Percentiles rank a stretch among this genome's conserved stretches.
These are phyloP conservation scores for Escallonia rubra DNA, from an alignment of 129 eudicot species.

Conservation along the genomic window DNA sequence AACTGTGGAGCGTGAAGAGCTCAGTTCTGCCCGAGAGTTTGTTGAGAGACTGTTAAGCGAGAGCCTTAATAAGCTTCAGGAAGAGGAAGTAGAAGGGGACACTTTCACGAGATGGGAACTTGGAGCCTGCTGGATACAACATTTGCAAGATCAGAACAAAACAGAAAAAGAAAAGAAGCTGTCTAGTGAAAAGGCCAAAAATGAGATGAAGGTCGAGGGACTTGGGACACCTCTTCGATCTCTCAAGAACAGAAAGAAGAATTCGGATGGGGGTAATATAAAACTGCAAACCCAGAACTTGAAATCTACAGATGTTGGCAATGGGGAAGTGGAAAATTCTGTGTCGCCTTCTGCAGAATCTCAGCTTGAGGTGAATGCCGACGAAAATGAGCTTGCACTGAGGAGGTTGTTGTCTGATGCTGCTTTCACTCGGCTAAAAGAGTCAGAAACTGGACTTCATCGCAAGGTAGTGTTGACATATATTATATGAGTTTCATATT, in stretches of 20 bases:
- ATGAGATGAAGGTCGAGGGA: slow-evolving; percentile 96
- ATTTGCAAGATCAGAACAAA: slow-evolving; percentile 95
- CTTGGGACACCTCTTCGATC: slow-evolving; percentile 91
- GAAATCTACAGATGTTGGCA: slow-evolving; percentile 31
- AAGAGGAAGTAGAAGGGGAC: slow-evolving; percentile 51
- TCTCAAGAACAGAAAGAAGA: slow-evolving; percentile 75
- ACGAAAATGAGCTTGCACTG: slow-evolving; percentile 53
- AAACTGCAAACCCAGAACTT: slow-evolving; percentile 25
- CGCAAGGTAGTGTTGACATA: slow-evolving; percentile 48
- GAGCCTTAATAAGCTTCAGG: slow-evolving; percentile 70
- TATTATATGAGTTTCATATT: slow-evolving; percentile 2
- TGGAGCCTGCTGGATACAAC: slow-evolving; percentile 99
- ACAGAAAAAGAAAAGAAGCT: slow-evolving; percentile 87
- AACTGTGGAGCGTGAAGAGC: slow-evolving; percentile 42
- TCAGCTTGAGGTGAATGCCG: slow-evolving; percentile 31
- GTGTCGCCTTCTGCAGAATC: slow-evolving; percentile 41
- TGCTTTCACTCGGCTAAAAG: slow-evolving; percentile 79
- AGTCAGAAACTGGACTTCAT: slow-evolving; percentile 97
- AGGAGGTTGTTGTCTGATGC: slow-evolving; percentile 65
- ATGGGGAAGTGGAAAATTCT: slow-evolving; percentile 42
- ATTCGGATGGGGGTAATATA: slow-evolving; percentile 31
- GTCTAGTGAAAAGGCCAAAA: slow-evolving; percentile 64
- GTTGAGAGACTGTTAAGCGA: slow-evolving; percentile 64
- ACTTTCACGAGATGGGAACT: slow-evolving; percentile 96
- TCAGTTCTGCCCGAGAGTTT: slow-evolving; percentile 40